Conservation (phyloP, 2,329 filamentous ascomycete genomes). For the Magnaporthales sp. region DNA sequence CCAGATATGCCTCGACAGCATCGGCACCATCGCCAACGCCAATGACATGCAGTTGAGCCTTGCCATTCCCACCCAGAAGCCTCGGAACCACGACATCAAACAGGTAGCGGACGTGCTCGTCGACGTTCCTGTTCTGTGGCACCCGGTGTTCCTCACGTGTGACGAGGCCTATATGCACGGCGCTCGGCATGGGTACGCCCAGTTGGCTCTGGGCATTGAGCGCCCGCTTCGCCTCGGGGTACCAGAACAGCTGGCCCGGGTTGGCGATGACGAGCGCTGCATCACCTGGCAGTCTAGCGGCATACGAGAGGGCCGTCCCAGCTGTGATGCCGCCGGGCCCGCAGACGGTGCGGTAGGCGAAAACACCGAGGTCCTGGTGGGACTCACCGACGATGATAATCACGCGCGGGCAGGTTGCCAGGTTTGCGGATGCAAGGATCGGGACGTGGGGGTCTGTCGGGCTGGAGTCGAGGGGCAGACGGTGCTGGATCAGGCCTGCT, state of each 20-base stretch:
- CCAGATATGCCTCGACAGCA: constrained; percentile 48
- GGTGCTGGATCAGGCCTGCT: constrained; percentile 50
- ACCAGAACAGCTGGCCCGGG: constrained; percentile 69
- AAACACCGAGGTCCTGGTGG: constrained; percentile 62
- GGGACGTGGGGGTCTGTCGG: constrained; percentile 50
- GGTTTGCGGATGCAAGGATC: constrained; percentile 51
- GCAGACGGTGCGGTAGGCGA: constrained; percentile 60
- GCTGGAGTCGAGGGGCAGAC: constrained; percentile 48
- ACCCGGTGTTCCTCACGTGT: constrained; percentile 51
- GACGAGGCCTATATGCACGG: constrained; percentile 48
- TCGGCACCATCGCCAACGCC: constrained; percentile 61
- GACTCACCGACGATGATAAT: constrained; percentile 69
- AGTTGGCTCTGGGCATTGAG: constrained; percentile 51
- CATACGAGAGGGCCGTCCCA: constrained; percentile 62
- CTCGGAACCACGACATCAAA: constrained; percentile 54
- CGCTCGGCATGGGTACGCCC: constrained; percentile 51
- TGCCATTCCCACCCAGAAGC: constrained; percentile 26
- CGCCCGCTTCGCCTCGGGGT: constrained; percentile 50
- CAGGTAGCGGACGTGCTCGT: constrained; percentile 57
- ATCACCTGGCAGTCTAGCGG: constrained; percentile 32
- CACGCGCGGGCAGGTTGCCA: constrained; percentile 51
- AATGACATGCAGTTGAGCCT: constrained; percentile 59
- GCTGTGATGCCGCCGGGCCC: constrained; percentile 56
- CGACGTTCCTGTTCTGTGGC: constrained; percentile 44
- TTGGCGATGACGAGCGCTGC: constrained; percentile 70